Evolutionary conservation across 345 rosid genomes (phyloP).

Genomic region (Durio zibethinus): DNA sequence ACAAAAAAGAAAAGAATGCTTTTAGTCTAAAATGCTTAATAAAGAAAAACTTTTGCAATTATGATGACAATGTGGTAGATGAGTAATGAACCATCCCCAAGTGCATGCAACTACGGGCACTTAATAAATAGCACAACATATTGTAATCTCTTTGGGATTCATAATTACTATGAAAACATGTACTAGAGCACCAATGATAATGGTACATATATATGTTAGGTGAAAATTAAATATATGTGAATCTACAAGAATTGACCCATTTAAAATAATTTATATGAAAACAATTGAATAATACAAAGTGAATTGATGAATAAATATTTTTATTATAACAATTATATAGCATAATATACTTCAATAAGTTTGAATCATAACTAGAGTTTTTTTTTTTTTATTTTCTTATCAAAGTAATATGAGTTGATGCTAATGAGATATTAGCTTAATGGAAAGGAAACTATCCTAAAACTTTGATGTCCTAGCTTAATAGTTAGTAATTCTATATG

Average conservation of each 20-base stretch:
- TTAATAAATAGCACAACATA: not conserved
- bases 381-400: too few relatives aligned
- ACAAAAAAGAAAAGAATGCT: too few relatives aligned
- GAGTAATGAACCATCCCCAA: not conserved
- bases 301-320: too few relatives aligned
- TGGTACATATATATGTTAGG: not conserved
- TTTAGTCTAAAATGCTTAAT: not conserved
- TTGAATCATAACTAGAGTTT: not conserved
- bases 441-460: too few relatives aligned
- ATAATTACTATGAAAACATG: not conserved
- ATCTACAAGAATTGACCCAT: not conserved
- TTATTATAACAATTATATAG: too few relatives aligned
- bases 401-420: too few relatives aligned
- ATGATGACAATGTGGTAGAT: not conserved
- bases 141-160: not conserved
- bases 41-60: too few relatives aligned
- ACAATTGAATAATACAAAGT: not conserved
- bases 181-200: not conserved
- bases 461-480: too few relatives aligned
- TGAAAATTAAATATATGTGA: not conserved
- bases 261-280: not conserved
- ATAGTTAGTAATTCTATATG: too few relatives aligned
- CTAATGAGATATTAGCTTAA: too few relatives aligned
- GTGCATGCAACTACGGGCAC: not conserved
- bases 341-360: not conserved